Conservation (phyloP, 2,329 filamentous ascomycete genomes). For the Helotiales sp. region DNA sequence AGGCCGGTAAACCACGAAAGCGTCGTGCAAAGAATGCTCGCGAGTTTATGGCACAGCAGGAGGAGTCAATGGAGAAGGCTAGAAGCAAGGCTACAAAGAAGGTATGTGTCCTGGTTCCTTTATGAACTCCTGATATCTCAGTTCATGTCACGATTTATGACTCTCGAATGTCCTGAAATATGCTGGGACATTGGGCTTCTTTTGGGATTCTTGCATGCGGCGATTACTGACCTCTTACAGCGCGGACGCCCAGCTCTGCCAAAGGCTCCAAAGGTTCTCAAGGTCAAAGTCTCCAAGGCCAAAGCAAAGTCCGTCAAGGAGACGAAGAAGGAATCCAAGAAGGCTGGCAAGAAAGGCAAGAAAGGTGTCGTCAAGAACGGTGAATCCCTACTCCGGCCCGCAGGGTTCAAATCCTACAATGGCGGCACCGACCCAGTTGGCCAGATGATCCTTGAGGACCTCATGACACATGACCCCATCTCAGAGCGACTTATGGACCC, state of each 20-base stretch:
- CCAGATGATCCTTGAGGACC: constrained; percentile 23
- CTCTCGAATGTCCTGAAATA: background rate
- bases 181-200: background rate
- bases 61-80: constrained; percentile 23
- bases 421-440: constrained; percentile 20
- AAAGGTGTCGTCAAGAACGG: constrained; percentile 4
- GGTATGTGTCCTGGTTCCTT: constrained; percentile 12
- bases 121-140: too few relatives aligned
- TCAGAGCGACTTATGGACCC: constrained; percentile 25
- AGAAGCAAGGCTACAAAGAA: constrained; percentile 23
- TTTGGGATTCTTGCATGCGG: too few relatives aligned
- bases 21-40: constrained; percentile 23
- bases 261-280: constrained; percentile 5
- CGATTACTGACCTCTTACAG: too few relatives aligned
- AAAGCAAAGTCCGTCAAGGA: constrained; percentile 14
- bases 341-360: constrained; percentile 10
- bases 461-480: constrained; percentile 25
- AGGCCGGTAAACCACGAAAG: constrained; percentile 21
- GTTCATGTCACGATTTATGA: background rate
- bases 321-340: background rate
- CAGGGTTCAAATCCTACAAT: background rate
- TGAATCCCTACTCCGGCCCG: constrained; percentile 5
- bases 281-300: constrained; percentile 4
- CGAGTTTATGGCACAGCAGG: constrained; percentile 12
- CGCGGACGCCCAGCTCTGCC: background rate